Conservation (phyloP, 257 asterid genomes). For the Salvia rosmarinus region DNA sequence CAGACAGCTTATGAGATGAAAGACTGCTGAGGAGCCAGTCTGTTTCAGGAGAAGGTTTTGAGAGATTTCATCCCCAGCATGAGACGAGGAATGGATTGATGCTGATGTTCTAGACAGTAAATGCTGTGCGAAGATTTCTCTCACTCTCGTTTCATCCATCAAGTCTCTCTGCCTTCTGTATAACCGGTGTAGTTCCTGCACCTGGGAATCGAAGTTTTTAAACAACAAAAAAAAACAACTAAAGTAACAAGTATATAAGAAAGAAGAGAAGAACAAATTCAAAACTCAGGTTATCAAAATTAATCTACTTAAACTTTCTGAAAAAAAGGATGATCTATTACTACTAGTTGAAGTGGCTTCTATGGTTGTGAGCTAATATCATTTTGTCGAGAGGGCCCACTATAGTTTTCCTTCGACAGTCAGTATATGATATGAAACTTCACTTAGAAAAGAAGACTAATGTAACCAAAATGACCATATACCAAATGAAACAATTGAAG, state of each 20-base stretch:
- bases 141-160: constrained; percentile 56
- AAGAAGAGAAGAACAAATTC: constrained; percentile 14
- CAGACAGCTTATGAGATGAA: constrained; percentile 34
- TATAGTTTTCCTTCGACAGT: background rate
- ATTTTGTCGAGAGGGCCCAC: background rate
- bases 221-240: background rate
- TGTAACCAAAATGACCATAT: background rate
- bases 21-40: constrained; percentile 40
- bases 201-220: constrained; percentile 45
- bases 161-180: constrained; percentile 68
- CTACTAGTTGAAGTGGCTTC: too few species aligned
- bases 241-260: background rate
- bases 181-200: constrained; percentile 73
- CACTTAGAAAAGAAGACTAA: constrained; percentile 1
- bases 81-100: constrained; percentile 38
- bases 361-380: too few species aligned
- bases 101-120: constrained; percentile 40
- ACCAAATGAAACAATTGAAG: background rate
- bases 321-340: too few species aligned
- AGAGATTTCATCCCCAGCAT: constrained; percentile 34
- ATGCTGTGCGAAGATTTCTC: constrained; percentile 39
- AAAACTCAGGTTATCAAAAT: background rate
- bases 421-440: background rate
- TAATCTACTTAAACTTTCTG: too few species aligned
- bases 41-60: constrained; percentile 41